phyloP scores from a whole-genome alignment of 257 asterid genomes.

The Solanum neorickii region DNA sequence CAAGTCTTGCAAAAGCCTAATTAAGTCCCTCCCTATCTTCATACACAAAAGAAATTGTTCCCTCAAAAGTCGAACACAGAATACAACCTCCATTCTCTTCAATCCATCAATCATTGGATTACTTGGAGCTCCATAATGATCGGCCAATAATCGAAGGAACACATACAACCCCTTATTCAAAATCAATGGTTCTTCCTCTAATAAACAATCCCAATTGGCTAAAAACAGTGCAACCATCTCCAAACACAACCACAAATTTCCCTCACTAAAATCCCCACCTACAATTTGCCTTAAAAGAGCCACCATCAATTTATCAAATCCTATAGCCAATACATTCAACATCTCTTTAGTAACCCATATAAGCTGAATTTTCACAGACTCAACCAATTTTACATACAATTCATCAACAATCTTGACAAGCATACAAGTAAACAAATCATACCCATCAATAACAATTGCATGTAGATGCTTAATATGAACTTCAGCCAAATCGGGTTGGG shows the following conservation, averaged over 20 bases:
- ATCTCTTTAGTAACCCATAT: constrained; percentile 48
- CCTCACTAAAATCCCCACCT: constrained; percentile 62
- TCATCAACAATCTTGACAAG: constrained; percentile 49
- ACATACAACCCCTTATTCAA: constrained; percentile 21
- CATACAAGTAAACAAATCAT: constrained; percentile 40
- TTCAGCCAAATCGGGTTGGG: constrained; percentile 36
- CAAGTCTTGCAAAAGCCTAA: constrained; percentile 81
- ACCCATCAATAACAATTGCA: constrained; percentile 57
- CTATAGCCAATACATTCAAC: constrained; percentile 47
- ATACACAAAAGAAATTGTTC: constrained; percentile 51
- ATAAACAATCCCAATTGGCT: constrained; percentile 41
- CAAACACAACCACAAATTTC: constrained; percentile 60
- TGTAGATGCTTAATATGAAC: constrained; percentile 69
- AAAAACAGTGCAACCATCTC: constrained; percentile 49
- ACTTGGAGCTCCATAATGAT: constrained; percentile 41
- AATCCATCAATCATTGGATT: constrained; percentile 29
- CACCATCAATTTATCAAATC: constrained; percentile 55
- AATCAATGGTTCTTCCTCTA: constrained; percentile 51
- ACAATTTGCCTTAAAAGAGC: constrained; percentile 67
- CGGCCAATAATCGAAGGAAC: constrained; percentile 48
- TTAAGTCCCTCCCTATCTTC: constrained; percentile 71
- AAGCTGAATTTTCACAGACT: constrained; percentile 42
- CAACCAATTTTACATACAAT: constrained; percentile 34
- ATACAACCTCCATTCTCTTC: constrained; percentile 48
- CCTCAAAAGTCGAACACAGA: constrained; percentile 49